Conservation (phyloP, 2,329 filamentous ascomycete genomes). For the Penicillium capsulatum region DNA sequence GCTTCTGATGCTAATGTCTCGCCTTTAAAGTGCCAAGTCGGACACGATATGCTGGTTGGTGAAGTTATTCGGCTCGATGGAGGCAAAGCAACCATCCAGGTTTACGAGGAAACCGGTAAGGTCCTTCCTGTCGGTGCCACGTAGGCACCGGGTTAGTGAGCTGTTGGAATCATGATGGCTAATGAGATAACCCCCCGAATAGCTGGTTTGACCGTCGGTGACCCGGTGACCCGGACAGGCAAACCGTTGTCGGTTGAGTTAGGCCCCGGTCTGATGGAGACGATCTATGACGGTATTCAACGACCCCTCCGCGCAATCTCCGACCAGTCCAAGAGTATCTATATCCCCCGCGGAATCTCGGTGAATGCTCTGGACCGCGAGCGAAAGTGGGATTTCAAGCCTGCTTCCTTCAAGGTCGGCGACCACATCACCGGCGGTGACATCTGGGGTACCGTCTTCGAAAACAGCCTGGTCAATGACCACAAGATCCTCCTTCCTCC, state of each 20-base stretch:
- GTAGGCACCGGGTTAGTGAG: not conserved
- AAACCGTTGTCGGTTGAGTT: slow-evolving; percentile 98
- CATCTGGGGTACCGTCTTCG: slow-evolving; percentile 88
- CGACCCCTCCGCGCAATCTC: slow-evolving; percentile 85
- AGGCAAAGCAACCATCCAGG: slow-evolving; percentile 95
- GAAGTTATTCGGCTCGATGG: slow-evolving; percentile 97
- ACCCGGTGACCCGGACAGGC: slow-evolving; percentile 83
- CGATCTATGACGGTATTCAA: slow-evolving; percentile 99
- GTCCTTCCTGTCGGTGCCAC: slow-evolving; percentile 8
- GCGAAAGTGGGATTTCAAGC: slow-evolving; percentile 96
- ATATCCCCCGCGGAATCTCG: slow-evolving; percentile 91
- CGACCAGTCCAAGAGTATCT: slow-evolving; percentile 76
- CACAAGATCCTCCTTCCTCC: slow-evolving; percentile 93
- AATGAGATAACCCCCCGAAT: not conserved
- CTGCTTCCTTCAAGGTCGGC: slow-evolving; percentile 78
- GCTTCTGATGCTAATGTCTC: slow-evolving; percentile 5
- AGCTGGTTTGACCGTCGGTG: slow-evolving; percentile 91
- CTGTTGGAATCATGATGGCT: not conserved
- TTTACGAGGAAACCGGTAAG: slow-evolving; percentile 95
- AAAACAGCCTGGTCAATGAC: slow-evolving; percentile 90
- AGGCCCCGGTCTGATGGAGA: slow-evolving; percentile 94
- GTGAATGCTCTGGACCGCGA: slow-evolving; percentile 81
- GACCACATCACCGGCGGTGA: slow-evolving; percentile 97
- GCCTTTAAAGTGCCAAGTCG: slow-evolving; percentile 70
- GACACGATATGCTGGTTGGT: slow-evolving; percentile 85